Base-by-base conservation (phyloP, 1,284 basidiomycete species). In the Boletellus dicymbophilus region DNA sequence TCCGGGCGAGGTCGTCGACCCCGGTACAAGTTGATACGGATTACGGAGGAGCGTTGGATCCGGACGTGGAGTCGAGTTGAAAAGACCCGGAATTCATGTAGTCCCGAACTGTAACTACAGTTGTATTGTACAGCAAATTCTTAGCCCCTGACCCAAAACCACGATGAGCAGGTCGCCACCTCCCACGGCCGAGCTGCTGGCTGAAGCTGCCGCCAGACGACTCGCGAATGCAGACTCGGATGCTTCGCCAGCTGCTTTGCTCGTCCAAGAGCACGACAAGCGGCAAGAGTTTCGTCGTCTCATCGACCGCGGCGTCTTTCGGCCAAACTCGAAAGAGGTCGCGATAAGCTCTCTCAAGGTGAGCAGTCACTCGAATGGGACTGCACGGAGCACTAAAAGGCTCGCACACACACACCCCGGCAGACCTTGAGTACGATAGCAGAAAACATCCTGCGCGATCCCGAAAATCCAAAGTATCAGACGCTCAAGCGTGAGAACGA, bases 401-500 rank as follows among this genome's bases (percentile, higher is more conserved):
- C n/a, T n/a, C n/a, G n/a, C n/a, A n/a, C 9, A 36, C 33, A 3
- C 18, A 10, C n/a, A 21, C 15, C 11, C 22, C 23, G 6, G 5
- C 58, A 90, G 89, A 87, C 79, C 3, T 64, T 92, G 49, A 70
- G 79, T 55, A 84, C 69, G 34, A 77, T 92, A n/a, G 79, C 84
- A 26, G 81, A 88, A 45, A 91, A 92, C 62, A 71, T 92, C 39
- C 62, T 90, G 41, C 74, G 75, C 49, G 80, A 90, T 51, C 87
- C 88, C 5, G 76, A 81, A 7, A 87, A 91, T 55, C 71, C 74
- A 15, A 90, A 85, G 66, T 92, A 76, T 58, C 79, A 78, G 51
- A 74, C 75, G 56, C 88, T 92, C 75, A 91, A 90, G 68, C 74
- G 80, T 6, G 90, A 87, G 18, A 92, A 92, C 57, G 63, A 63